Base-by-base conservation (phyloP, 768 basidiomycete genomes). In the Boletus rubescentipes region DNA sequence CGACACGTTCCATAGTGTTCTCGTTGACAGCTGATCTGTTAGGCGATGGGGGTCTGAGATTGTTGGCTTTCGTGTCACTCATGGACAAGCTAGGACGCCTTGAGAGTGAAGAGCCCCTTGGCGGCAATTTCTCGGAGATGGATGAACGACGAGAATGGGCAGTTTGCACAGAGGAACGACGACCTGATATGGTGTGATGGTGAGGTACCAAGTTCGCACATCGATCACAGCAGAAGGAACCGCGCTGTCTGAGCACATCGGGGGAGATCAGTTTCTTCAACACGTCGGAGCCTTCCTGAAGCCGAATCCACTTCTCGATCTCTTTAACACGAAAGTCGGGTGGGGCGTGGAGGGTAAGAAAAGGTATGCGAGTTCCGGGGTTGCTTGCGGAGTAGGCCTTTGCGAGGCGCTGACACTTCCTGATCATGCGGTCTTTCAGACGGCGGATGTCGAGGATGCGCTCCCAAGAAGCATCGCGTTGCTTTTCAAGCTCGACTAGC, bases 371-470 rank as follows among this genome's bases (percentile, higher is more conserved):
- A 32, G 75, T 67, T 46, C 74, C 66, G 50, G 75, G 69, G 39
- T 69, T 75, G 26, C 73, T 66, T 30, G 75, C 65, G 12, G 78
- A 71, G 46, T 70, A 64, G 50, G 69, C 69, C 57, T 78, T 82
- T 41, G 81, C 79, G 40, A 89, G 72, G 51, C 84, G 81, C 59
- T 83, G 82, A 65, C 86, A 89, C 63, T 89, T 90, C 68, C 87
- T 84, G 57, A 89, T 83, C 87, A 89, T 88, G 54, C 88, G 80
- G 67, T 90, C 87, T 73, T 90, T 90, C 62, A 90, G 75, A 58
- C 83, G 87, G 14, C 87, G 86, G 44, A 90, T 86, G 66, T 88
- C 79, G 57, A 87, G 74, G 62, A 90, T 79, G 57, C 83, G 81
- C 44, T 86, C 80, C 86, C 85, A 89, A 53, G 81, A 79, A 20